These are phyloP conservation scores for Arabidopsis thaliana DNA, from an alignment of 345 rosid species.

Conservation along the genomic window DNA sequence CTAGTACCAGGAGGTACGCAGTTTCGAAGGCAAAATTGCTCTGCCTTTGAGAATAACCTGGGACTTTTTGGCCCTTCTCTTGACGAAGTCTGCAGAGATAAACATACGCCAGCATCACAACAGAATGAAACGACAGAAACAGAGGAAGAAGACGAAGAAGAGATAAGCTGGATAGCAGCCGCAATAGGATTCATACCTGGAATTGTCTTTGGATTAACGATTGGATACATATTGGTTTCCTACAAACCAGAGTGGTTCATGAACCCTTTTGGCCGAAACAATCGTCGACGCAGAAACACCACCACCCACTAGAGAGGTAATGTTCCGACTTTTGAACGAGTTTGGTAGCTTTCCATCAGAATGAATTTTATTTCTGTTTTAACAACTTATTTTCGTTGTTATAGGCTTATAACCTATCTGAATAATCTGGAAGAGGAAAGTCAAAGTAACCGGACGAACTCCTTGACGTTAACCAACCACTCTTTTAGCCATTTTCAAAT, in stretches of 20 bases:
- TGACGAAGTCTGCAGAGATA: neutral
- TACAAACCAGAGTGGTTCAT: neutral
- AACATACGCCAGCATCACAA: neutral
- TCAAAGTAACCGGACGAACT: no score
- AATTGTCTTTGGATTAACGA: neutral
- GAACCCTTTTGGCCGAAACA: neutral
- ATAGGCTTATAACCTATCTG: neutral
- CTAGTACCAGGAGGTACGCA: neutral
- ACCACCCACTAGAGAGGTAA: neutral
- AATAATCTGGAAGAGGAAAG: no score
- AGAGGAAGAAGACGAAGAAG: neutral
- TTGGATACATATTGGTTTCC: neutral
- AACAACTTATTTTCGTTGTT: neutral
- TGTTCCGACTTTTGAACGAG: neutral
- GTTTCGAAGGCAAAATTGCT: neutral
- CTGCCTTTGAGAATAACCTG: neutral
- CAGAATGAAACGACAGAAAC: neutral
- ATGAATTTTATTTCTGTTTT: no score
- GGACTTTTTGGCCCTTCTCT: neutral
- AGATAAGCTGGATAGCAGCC: neutral
- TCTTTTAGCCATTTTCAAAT: neutral
- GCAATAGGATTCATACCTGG: neutral
- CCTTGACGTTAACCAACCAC: neutral
- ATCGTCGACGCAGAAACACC: no score
- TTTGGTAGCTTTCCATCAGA: neutral